phyloP scores from a whole-genome alignment of 768 basidiomycete species.

The Mycena pura region DNA sequence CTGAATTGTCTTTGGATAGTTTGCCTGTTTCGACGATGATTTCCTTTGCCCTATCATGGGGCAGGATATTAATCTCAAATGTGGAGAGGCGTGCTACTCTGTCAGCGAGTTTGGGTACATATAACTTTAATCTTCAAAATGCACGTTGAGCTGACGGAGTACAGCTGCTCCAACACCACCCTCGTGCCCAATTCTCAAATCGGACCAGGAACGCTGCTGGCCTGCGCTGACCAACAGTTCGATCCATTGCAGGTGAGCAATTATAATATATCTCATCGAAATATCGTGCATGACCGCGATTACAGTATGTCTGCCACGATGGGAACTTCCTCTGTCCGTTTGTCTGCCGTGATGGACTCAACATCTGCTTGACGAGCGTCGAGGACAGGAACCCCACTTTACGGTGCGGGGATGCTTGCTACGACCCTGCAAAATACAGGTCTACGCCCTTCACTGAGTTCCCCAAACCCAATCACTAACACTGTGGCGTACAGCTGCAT shows the following conservation, averaged over 20 bases:
- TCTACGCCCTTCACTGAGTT: conserved; percentile 1
- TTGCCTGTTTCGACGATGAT: conserved; percentile 1
- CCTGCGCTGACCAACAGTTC: conserved; percentile 2
- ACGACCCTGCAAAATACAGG: conserved; percentile 1
- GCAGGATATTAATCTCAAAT: not conserved
- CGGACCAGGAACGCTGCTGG: conserved; percentile 1
- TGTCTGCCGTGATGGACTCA: not conserved
- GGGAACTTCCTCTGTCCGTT: not conserved
- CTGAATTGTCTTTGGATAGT: conserved; percentile 1
- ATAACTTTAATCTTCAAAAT: not conserved
- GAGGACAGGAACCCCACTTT: not conserved
- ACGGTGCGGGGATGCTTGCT: conserved; percentile 2
- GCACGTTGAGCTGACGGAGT: not conserved
- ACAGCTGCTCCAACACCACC: conserved; percentile 5
- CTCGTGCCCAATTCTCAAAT: conserved; percentile 1
- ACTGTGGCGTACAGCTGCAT: not conserved
- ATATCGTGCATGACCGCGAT: too few species aligned
- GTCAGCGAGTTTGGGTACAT: not conserved
- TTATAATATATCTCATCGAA: too few species aligned
- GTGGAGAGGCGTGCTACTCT: conserved; percentile 2
- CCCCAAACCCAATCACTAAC: not conserved
- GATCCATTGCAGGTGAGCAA: not conserved
- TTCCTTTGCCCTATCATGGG: conserved; percentile 1
- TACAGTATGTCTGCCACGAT: conserved; percentile 2
- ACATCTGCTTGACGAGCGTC: not conserved